Evolutionary conservation across 805 yeast genomes (phyloP), one percentile per base, ranked within the genome.

Genomic region (Saccharomycopsis oosterbeekiorum): DNA sequence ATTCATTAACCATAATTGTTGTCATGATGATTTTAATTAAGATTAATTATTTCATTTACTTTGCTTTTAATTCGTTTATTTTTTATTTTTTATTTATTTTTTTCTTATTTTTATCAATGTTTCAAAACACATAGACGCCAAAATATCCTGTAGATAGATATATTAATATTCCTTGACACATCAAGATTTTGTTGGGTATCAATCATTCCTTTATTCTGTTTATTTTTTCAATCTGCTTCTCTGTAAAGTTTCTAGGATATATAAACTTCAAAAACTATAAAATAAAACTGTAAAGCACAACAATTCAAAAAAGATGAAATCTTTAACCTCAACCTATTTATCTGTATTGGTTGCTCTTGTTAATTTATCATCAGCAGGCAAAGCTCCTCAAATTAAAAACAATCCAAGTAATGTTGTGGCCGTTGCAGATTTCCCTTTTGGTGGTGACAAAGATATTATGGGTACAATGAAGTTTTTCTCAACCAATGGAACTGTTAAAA

Each of bases 381-480:
- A 74, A 60, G 88, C 88, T 1, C 85, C 85, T 19, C 70, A 71
- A 59, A 73, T 75, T 64, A 73, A 70, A 24, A 78, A 76, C 65
- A 81, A 82, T 65, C 84, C 85, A 5, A 75, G 74, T 47, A 75
- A 76, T 61, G 75, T 78, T 26, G 75, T 80, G 58, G 85, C 84
- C 24, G 74, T 80, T 68, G 88, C 87, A 2, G 84, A 82, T 67
- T 77, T 84, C 64, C 80, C 81, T 43, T 84, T 80, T 59, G 74
- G 71, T 55, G 78, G 74, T 10, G 65, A 70, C 26, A 70, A 71
- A 62, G 70, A 69, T 14, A 72, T 80, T 59, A 68, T 73, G 65
- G 88, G 89, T 67, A 74, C 79, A 65, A 73, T 86, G 69, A 82
- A 82, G 68, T 81, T 86, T 72, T 78, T 82, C 40, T 78, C 84